Percentiles rank a stretch among this genome's conserved stretches.
These are phyloP conservation scores for Rhodotorula paludigena DNA, from an alignment of 768 basidiomycete genomes.

Conservation along the genomic window DNA sequence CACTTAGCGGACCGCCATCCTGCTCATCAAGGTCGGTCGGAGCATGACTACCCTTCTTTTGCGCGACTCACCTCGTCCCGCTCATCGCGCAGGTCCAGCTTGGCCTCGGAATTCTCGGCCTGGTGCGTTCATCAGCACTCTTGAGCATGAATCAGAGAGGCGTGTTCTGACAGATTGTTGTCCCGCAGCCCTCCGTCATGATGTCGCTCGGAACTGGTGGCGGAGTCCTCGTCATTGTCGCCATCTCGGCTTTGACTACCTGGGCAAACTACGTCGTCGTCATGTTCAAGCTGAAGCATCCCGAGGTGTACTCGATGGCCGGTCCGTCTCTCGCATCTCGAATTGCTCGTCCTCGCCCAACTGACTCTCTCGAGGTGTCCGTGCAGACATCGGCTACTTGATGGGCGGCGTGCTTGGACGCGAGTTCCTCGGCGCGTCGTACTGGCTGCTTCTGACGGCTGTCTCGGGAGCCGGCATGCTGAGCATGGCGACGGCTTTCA, in stretches of 20 bases:
- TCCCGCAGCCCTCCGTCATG: not conserved
- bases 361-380: too few relatives aligned
- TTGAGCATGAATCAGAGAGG: too few relatives aligned
- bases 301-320: not conserved
- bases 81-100: not conserved
- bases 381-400: not conserved
- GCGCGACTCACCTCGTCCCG: too few relatives aligned
- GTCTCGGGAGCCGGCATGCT: not conserved
- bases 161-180: not conserved
- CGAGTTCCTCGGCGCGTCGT: not conserved
- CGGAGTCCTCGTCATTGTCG: not conserved
- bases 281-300: constrained; percentile 7
- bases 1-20: constrained; percentile 42
- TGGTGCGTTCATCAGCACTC: not conserved
- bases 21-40: too few relatives aligned
- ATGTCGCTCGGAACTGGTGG: not conserved
- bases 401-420: not conserved
- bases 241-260: not conserved
- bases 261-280: not conserved
- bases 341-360: too few relatives aligned
- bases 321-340: not conserved
- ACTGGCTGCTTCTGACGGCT: not conserved
- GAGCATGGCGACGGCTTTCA: not conserved
- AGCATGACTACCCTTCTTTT: too few relatives aligned
- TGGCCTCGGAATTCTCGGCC: constrained; percentile 3